phyloP scores from a whole-genome alignment of 148 eudicot species.

The Bassia scoparia region DNA sequence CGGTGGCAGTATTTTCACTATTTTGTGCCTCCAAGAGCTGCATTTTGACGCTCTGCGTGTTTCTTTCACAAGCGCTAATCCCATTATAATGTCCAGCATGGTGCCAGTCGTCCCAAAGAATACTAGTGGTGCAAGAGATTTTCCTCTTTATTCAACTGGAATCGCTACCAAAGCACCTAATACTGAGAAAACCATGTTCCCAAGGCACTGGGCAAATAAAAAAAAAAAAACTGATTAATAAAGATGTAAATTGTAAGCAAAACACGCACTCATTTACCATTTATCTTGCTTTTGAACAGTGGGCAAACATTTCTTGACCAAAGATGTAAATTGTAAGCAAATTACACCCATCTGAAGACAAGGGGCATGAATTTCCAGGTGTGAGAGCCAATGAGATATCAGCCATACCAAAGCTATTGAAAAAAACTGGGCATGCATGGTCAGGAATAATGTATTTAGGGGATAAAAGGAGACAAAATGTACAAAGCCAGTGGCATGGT shows the following conservation, averaged over 20 bases:
- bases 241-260: background rate
- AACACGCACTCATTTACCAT: too few relatives aligned
- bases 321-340: background rate
- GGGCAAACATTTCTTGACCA: background rate
- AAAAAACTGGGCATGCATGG: too few relatives aligned
- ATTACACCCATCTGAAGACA: too few relatives aligned
- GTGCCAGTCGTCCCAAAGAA: slow-evolving; percentile 98
- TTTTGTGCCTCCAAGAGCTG: slow-evolving; percentile 71
- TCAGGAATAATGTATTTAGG: too few relatives aligned
- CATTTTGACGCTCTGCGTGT: slow-evolving; percentile 92
- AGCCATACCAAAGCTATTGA: too few relatives aligned
- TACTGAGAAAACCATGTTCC: slow-evolving; percentile 98
- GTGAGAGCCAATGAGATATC: too few relatives aligned
- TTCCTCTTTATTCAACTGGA: slow-evolving; percentile 81
- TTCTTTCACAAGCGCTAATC: slow-evolving; percentile 89
- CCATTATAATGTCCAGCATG: slow-evolving; percentile 94
- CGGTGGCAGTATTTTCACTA: slow-evolving; percentile 37
- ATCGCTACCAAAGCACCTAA: slow-evolving; percentile 91
- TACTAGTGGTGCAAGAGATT: slow-evolving; percentile 87
- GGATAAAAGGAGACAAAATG: too few relatives aligned
- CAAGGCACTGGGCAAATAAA: slow-evolving; percentile 68
- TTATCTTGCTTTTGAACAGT: background rate
- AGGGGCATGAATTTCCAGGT: background rate
- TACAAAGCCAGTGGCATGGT: too few relatives aligned
- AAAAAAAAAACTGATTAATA: background rate